Conservation (phyloP, 805 yeast species). For the Saturnispora gosingensis region DNA sequence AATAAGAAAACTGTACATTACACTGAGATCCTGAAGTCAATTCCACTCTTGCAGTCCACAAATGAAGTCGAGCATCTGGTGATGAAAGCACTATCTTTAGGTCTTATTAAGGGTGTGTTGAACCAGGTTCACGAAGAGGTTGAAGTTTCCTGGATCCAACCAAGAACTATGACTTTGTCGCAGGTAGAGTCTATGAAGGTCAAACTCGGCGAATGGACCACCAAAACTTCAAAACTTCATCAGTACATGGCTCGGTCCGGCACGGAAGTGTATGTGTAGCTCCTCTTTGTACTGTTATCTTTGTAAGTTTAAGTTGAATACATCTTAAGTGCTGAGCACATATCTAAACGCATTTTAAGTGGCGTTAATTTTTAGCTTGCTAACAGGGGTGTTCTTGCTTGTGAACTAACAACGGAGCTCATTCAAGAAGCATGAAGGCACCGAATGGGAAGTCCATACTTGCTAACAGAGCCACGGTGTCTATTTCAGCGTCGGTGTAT, state of each 20-base stretch:
- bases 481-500: constrained; percentile 79
- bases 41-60: constrained; percentile 50
- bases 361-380: not conserved
- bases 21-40: constrained; percentile 55
- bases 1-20: constrained; percentile 68
- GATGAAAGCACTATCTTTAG: constrained; percentile 82
- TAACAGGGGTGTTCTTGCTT: not conserved
- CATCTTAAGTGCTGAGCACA: not conserved
- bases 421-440: constrained; percentile 57
- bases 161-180: constrained; percentile 74
- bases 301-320: not conserved
- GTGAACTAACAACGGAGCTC: not conserved
- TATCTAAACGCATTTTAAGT: not conserved
- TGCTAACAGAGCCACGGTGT: constrained; percentile 83
- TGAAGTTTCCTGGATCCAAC: constrained; percentile 90
- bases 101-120: constrained; percentile 78
- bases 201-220: constrained; percentile 71
- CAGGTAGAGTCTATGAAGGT: constrained; percentile 73
- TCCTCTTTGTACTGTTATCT: not conserved
- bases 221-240: constrained; percentile 58
- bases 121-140: constrained; percentile 78
- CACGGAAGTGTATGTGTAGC: constrained; percentile 49
- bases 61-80: constrained; percentile 84
- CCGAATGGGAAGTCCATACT: constrained; percentile 73
- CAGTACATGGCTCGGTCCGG: constrained; percentile 53